Conservation (phyloP, 2,329 filamentous ascomycete genomes). For the Coniochaeta ligniaria region DNA sequence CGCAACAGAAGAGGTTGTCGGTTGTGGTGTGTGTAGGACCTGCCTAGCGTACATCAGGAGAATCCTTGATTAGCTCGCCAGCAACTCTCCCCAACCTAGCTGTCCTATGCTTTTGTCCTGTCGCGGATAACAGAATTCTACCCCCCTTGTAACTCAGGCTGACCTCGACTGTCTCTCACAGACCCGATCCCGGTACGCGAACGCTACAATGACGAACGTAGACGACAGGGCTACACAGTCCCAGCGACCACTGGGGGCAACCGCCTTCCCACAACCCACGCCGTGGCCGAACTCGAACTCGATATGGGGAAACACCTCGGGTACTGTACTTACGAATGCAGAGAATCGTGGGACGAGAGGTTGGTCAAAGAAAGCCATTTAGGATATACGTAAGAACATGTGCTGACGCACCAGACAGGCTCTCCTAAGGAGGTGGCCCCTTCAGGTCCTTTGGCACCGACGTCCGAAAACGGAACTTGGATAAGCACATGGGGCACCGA, state of each 20-base stretch:
- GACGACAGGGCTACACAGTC: background rate
- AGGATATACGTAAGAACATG: background rate
- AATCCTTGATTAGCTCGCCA: background rate
- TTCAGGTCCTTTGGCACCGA: constrained; percentile 61
- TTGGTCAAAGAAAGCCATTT: constrained; percentile 1
- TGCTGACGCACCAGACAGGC: constrained; percentile 20
- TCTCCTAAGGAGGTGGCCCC: constrained; percentile 30
- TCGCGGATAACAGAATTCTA: background rate
- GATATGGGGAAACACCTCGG: constrained; percentile 44
- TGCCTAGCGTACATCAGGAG: constrained; percentile 12
- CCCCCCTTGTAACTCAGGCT: background rate
- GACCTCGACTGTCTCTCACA: background rate
- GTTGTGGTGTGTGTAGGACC: constrained; percentile 27
- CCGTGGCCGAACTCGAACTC: constrained; percentile 21
- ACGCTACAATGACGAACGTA: constrained; percentile 20
- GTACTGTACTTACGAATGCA: constrained; percentile 30
- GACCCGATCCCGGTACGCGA: constrained; percentile 22
- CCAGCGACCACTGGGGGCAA: background rate
- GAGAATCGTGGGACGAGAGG: constrained; percentile 31
- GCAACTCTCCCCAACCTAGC: background rate
- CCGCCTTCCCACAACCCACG: constrained; percentile 13
- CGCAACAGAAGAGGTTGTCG: background rate
- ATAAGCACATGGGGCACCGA: constrained; percentile 47
- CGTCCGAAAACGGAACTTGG: constrained; percentile 64
- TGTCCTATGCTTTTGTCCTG: background rate